Percentiles rank a stretch among this genome's conserved stretches.
phyloP scores from a whole-genome alignment of 352 stramenopile genomes.

The Globisporangium acanthophoron region DNA sequence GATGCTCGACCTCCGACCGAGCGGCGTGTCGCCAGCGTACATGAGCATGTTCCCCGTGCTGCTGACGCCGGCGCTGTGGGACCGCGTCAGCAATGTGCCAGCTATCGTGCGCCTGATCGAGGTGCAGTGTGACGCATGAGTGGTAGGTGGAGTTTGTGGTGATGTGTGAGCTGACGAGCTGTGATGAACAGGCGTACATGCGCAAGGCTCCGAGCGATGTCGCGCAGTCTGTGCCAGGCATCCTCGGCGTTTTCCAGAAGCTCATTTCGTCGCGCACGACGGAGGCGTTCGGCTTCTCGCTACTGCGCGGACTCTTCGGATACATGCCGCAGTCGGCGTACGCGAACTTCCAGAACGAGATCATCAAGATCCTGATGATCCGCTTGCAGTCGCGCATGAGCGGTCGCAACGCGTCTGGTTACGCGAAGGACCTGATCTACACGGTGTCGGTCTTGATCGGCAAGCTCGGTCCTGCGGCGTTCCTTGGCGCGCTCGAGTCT shows the following conservation, averaged over 20 bases:
- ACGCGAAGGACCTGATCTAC: slow-evolving; percentile 89
- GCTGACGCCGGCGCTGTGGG: slow-evolving; percentile 93
- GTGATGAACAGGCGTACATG: slow-evolving; percentile 86
- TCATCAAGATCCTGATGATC: slow-evolving; percentile 95
- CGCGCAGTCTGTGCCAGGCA: slow-evolving; percentile 64
- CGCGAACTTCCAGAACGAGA: slow-evolving; percentile 80
- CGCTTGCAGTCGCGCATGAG: slow-evolving; percentile 90
- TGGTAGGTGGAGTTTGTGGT: not conserved
- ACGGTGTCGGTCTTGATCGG: slow-evolving; percentile 86
- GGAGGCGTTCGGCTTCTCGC: slow-evolving; percentile 91
- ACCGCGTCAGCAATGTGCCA: slow-evolving; percentile 95
- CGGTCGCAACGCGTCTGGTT: slow-evolving; percentile 73
- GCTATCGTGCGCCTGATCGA: slow-evolving; percentile 96
- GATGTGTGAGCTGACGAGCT: not conserved
- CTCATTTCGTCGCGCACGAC: slow-evolving; percentile 92
- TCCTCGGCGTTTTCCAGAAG: slow-evolving; percentile 99
- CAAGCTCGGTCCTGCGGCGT: slow-evolving; percentile 77
- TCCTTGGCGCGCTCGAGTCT: slow-evolving; percentile 78
- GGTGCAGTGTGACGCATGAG: slow-evolving; percentile 14
- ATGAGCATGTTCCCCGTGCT: slow-evolving; percentile 93
- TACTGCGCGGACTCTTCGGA: slow-evolving; percentile 88
- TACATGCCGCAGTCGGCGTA: slow-evolving; percentile 79
- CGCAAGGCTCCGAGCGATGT: slow-evolving; percentile 90
- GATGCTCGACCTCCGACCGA: slow-evolving; percentile 93
- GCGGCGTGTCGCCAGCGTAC: slow-evolving; percentile 90